Percentiles rank a stretch among this genome's conserved stretches.
phyloP scores from a whole-genome alignment of 495 filamentous ascomycete species.

The Neurospora sp. region DNA sequence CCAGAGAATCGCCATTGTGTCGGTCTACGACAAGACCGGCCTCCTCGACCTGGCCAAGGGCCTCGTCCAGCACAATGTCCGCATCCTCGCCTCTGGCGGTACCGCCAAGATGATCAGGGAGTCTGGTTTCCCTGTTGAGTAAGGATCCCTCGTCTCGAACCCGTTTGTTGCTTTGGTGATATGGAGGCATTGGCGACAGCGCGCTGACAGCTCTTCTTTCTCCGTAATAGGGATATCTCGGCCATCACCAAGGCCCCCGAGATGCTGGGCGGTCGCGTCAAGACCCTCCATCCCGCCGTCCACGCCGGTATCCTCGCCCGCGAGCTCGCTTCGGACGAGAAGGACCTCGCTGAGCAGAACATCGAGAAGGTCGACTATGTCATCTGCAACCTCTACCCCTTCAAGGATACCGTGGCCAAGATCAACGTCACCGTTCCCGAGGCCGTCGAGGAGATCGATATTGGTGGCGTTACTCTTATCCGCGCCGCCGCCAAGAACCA shows the following conservation, averaged over 20 bases:
- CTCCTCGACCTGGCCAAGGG: conserved; percentile 93
- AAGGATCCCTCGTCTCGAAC: conserved; percentile 24
- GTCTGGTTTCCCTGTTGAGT: conserved; percentile 89
- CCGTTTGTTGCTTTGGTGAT: background rate
- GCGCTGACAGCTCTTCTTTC: conserved; percentile 3
- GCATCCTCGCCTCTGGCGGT: conserved; percentile 86
- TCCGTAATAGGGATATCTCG: conserved; percentile 66
- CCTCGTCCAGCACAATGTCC: conserved; percentile 78
- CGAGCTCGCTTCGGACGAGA: conserved; percentile 84
- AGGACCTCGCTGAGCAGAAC: conserved; percentile 92
- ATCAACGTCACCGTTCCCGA: conserved; percentile 92
- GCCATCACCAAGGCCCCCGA: conserved; percentile 97
- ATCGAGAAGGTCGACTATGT: conserved; percentile 97
- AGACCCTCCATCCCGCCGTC: conserved; percentile 92
- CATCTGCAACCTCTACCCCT: conserved; percentile 96
- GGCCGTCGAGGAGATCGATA: conserved; percentile 97
- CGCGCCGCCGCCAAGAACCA: conserved; percentile 98
- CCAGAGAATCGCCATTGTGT: conserved; percentile 71
- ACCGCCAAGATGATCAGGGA: conserved; percentile 92
- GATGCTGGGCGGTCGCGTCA: conserved; percentile 92
- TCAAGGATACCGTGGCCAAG: conserved; percentile 95
- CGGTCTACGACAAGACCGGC: conserved; percentile 97
- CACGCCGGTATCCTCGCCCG: conserved; percentile 90
- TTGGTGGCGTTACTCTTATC: conserved; percentile 92
- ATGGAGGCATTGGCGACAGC: background rate